A percentile compares a stretch with the other conserved stretches of the same genome.
Evolutionary conservation across 805 yeast genomes (phyloP).

Genomic region (Saturnispora saitoi): DNA sequence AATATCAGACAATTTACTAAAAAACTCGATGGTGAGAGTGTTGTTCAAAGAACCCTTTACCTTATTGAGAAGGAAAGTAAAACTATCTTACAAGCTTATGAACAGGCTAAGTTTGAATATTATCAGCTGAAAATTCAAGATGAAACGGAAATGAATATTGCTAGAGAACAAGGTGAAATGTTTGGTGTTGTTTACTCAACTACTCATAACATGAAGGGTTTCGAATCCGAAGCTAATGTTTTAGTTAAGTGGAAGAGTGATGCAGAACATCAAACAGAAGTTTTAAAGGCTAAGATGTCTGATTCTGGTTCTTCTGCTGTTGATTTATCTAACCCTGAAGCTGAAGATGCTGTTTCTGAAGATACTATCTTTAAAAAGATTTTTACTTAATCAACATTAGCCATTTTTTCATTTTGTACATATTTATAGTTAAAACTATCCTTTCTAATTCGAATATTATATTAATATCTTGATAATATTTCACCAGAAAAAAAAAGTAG

Average conservation of each 20-base stretch:
- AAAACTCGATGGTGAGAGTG: slow-evolving; percentile 83
- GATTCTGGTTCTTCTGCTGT: slow-evolving; percentile 24
- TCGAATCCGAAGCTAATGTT: slow-evolving; percentile 59
- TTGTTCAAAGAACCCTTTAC: slow-evolving; percentile 65
- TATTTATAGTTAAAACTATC: background rate
- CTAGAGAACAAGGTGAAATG: slow-evolving; percentile 80
- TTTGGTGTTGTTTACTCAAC: slow-evolving; percentile 67
- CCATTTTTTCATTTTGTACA: background rate
- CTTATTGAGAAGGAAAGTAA: slow-evolving; percentile 33
- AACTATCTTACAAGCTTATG: slow-evolving; percentile 60
- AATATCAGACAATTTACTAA: slow-evolving; percentile 61
- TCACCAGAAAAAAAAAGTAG: too few relatives aligned
- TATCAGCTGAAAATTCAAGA: slow-evolving; percentile 78
- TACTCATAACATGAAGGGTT: slow-evolving; percentile 56
- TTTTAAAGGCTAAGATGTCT: slow-evolving; percentile 36
- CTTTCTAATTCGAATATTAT: too few relatives aligned
- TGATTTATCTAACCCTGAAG: slow-evolving; percentile 17
- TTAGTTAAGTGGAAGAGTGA: slow-evolving; percentile 67
- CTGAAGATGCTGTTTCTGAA: slow-evolving; percentile 21
- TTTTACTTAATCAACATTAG: background rate
- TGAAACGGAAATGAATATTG: slow-evolving; percentile 62
- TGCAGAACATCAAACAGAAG: slow-evolving; percentile 57
- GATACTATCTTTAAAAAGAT: slow-evolving; percentile 16
- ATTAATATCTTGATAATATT: too few relatives aligned
- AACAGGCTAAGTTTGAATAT: slow-evolving; percentile 79